These are phyloP conservation scores for Pestalotiopsis sp. DNA, from an alignment of 2,329 filamentous ascomycete genomes.

Conservation along the genomic window DNA sequence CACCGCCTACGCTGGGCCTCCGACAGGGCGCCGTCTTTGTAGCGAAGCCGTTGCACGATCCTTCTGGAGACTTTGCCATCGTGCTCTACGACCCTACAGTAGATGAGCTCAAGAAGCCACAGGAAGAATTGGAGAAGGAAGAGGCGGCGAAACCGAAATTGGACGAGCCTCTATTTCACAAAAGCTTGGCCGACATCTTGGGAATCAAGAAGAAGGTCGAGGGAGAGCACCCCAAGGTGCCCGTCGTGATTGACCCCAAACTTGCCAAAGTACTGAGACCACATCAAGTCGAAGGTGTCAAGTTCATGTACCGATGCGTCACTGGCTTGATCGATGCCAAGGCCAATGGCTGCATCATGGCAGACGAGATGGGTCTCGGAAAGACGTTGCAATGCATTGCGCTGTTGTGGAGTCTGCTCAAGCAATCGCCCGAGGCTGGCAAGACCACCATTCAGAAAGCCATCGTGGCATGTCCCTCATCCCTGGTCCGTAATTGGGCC, in stretches of 20 bases:
- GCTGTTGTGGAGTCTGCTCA: slow-evolving; percentile 93
- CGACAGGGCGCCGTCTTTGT: slow-evolving; percentile 81
- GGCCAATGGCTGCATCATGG: slow-evolving; percentile 98
- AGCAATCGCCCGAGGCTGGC: slow-evolving; percentile 94
- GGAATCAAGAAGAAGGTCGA: slow-evolving; percentile 90
- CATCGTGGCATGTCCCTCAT: slow-evolving; percentile 94
- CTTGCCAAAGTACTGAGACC: slow-evolving; percentile 88
- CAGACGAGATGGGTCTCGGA: slow-evolving; percentile 96
- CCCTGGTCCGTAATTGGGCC: slow-evolving; percentile 95
- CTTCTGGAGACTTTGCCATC: slow-evolving; percentile 92
- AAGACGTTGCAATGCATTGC: slow-evolving; percentile 98
- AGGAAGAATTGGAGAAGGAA: slow-evolving; percentile 45
- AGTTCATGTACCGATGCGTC: slow-evolving; percentile 93
- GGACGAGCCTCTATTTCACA: slow-evolving; percentile 84
- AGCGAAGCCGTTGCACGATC: slow-evolving; percentile 88
- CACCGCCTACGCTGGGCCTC: slow-evolving; percentile 85
- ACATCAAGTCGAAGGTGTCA: slow-evolving; percentile 97
- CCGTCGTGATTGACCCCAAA: slow-evolving; percentile 92
- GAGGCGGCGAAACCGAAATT: slow-evolving; percentile 50
- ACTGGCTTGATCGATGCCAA: slow-evolving; percentile 94
- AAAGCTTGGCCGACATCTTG: slow-evolving; percentile 91
- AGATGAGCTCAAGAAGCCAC: slow-evolving; percentile 74
- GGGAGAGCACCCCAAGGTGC: slow-evolving; percentile 80
- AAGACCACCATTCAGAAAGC: slow-evolving; percentile 94
- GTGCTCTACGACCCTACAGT: slow-evolving; percentile 94